These are phyloP conservation scores for Aspergillus sp. DNA, from an alignment of 2,329 filamentous ascomycete genomes.

Conservation along the genomic window DNA sequence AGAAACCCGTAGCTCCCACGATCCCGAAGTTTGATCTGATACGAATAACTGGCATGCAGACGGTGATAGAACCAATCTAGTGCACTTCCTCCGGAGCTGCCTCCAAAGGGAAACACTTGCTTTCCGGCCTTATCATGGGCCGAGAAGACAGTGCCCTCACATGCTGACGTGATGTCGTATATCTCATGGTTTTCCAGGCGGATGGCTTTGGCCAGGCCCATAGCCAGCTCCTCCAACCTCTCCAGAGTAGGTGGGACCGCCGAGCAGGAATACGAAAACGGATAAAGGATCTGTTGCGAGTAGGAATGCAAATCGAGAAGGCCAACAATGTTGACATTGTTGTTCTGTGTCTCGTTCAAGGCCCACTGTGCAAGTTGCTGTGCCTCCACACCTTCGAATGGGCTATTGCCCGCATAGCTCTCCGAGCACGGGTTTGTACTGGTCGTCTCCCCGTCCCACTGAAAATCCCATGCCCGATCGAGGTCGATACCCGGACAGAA, in stretches of 20 bases:
- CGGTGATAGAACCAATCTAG: conserved; percentile 96
- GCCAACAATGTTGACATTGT: conserved; percentile 72
- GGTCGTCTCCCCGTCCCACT: conserved; percentile 68
- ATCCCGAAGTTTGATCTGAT: conserved; percentile 89
- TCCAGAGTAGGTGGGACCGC: conserved; percentile 78
- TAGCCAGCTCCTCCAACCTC: conserved; percentile 83
- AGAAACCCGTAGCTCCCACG: conserved; percentile 93
- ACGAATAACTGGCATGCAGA: conserved; percentile 74
- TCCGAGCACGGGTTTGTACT: conserved; percentile 83
- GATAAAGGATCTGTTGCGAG: conserved; percentile 89
- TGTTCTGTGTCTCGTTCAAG: conserved; percentile 65
- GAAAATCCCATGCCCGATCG: conserved; percentile 78
- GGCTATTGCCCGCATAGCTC: conserved; percentile 74
- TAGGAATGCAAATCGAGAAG: conserved; percentile 92
- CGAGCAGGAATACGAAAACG: conserved; percentile 80
- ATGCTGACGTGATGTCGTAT: conserved; percentile 78
- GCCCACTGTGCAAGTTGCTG: conserved; percentile 75
- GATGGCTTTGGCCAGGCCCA: conserved; percentile 85
- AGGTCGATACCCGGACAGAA: conserved; percentile 88
- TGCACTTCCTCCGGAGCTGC: conserved; percentile 75
- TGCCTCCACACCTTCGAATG: conserved; percentile 81
- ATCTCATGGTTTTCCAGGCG: conserved; percentile 70
- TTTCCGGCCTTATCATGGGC: conserved; percentile 16
- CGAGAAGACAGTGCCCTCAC: conserved; percentile 65
- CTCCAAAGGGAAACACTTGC: conserved; percentile 52